phyloP scores from a whole-genome alignment of 805 yeast genomes.

The Ogataea chonburiensis region DNA sequence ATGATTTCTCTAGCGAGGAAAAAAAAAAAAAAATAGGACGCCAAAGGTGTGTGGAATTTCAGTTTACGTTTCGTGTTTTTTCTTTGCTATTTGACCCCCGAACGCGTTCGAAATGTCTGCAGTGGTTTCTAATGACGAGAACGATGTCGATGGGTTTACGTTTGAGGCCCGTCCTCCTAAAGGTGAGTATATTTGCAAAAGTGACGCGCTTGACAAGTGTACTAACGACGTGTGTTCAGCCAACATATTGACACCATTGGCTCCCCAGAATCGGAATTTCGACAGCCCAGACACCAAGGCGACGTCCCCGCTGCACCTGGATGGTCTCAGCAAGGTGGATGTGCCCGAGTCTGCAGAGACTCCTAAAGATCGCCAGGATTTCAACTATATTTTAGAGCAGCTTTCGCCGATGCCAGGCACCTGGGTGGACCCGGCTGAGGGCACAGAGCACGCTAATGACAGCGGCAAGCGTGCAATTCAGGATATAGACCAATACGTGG shows the following conservation, averaged over 20 bases:
- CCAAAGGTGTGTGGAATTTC: constrained; percentile 6
- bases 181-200: constrained; percentile 13
- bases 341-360: constrained; percentile 3
- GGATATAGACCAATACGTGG: constrained; percentile 17
- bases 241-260: constrained; percentile 14
- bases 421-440: constrained; percentile 24
- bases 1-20: not conserved
- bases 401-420: constrained; percentile 31
- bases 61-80: constrained; percentile 1
- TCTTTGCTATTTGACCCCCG: not conserved
- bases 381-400: constrained; percentile 26
- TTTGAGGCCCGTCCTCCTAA: constrained; percentile 14
- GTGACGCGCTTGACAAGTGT: too few species aligned
- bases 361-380: constrained; percentile 25
- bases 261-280: constrained; percentile 4
- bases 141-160: constrained; percentile 16
- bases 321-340: not conserved
- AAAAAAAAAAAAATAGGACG: constrained; percentile 1
- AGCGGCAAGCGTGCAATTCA: constrained; percentile 9
- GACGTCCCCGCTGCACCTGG: constrained; percentile 29
- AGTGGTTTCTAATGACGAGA: constrained; percentile 2
- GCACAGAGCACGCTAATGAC: constrained; percentile 1
- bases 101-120: constrained; percentile 6
- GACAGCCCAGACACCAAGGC: constrained; percentile 25
- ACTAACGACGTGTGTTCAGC: constrained; percentile 11